phyloP scores from a whole-genome alignment of 257 asterid genomes.

The Fraxinus anomala region DNA sequence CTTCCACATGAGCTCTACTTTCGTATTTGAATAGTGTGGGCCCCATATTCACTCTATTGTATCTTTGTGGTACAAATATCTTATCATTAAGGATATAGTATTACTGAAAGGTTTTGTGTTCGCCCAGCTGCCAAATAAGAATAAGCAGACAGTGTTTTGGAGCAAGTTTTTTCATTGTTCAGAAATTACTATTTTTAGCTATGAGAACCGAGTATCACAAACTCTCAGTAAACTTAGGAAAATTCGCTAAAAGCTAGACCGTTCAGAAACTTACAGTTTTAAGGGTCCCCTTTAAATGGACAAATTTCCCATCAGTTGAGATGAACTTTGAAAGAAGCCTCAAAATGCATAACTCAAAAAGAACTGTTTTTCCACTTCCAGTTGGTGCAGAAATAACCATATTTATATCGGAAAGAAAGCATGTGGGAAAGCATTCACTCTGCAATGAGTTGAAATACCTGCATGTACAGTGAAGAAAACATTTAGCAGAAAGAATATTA shows the following conservation, averaged over 20 bases:
- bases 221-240: background rate
- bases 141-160: background rate
- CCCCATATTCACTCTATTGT: constrained; percentile 17
- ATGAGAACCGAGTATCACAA: background rate
- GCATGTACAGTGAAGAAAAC: constrained; percentile 26
- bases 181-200: constrained; percentile 6
- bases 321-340: constrained; percentile 89
- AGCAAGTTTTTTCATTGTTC: background rate
- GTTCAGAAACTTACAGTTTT: constrained; percentile 66
- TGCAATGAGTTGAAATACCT: constrained; percentile 94
- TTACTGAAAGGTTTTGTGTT: constrained; percentile 10
- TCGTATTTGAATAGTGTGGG: background rate
- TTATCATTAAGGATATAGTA: constrained; percentile 12
- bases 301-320: constrained; percentile 59
- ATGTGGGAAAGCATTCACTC: constrained; percentile 90
- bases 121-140: constrained; percentile 19
- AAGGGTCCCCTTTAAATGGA: constrained; percentile 68
- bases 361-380: constrained; percentile 97
- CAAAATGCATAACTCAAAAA: constrained; percentile 92
- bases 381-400: constrained; percentile 98
- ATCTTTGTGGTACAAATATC: constrained; percentile 4
- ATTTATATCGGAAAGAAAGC: constrained; percentile 80
- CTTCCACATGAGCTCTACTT: background rate
- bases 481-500: constrained; percentile 14
- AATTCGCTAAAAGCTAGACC: constrained; percentile 6